Base-by-base conservation (phyloP, 148 eudicot genomes). In the Silene uniflora region DNA sequence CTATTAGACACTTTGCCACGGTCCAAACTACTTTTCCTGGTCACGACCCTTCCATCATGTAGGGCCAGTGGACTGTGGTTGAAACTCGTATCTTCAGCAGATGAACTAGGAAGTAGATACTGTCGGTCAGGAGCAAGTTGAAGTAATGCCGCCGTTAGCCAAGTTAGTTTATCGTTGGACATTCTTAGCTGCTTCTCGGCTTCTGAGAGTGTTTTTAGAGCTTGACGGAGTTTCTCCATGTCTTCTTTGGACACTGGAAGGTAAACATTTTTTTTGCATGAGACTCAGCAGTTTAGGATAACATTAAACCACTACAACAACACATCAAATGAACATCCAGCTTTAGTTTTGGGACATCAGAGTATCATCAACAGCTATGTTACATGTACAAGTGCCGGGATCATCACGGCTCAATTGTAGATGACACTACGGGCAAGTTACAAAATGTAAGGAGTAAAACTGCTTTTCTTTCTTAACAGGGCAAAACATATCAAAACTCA, bases 51-150 rank as follows among this genome's bases (percentile, higher is more conserved):
- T 62, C 80, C 78, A 66, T 84, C 78, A 74, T 78, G 82, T 59
- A 72, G 73, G 35, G 27, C 82, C 18, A 81, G 63, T 18, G 92
- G 91, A 75, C 96, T 91, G 42, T 82, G 88, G 78, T 83, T 73
- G 72, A 85, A 85, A 83, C 89, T 90, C 69, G 86, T 84, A 19
- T 84, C 87, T 74, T 84, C 87, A 21, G 88, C 84, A 32, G 98
- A 93, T 32, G 93, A 91, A 79, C 82, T 85, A 46, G 90, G 93
- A 64, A 87, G 81, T 81, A 87, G 74, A 83, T 90, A 89, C 81
- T 90, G 93, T 74, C 85, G 92, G 73, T 95, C 93, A 25, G 98
- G 98, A 77, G 97, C 98, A 79, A 95, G 96, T 78, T 95, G 98
- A 79, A 95, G 88, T 71, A 92, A 76, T 49, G 96, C 97, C 35